Base-by-base conservation (phyloP, 495 filamentous ascomycete species). In the Hypoxylon subgilvum region DNA sequence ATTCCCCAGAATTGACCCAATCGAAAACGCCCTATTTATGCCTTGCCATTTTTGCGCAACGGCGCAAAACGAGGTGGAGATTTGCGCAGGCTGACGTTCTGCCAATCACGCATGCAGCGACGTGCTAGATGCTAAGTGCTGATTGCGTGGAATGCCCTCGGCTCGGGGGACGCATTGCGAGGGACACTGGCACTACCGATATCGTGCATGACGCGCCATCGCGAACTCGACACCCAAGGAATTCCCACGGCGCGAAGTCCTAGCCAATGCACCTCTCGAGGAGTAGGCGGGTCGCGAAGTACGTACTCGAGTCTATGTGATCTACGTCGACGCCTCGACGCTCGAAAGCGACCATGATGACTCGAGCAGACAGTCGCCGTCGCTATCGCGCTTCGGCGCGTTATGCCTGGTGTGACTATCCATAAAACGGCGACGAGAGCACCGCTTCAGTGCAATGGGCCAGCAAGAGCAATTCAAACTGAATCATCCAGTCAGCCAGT, bases 31-130 rank as follows among this genome's bases (percentile, higher is more conserved):
- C 39, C 23, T 63, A 66, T 61, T 66, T 69, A 69, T 65, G 42
- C 50, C 45, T 51, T 45, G 36, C 41, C 46, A 41, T 9, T 61
- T 69, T 63, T 69, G 66, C 66, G 66, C 66, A 38, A 57, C 27
- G 32, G 63, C 66, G 66, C 66, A 69, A 66, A 66, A 55, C 58
- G 45, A 61, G 43, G 47, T 58, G 66, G 66, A 61, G 66, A 46
- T 58, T 51, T 52, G 63, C 59, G 56, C 61, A 61, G 43, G 50
- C 56, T 60, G 51, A 61, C 49, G 40, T 16, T 56, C 56, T 59
- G 22, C 61, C 61, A 60, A 61, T 60, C 56, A 59, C 39, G 22
- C 14, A 36, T 61, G 55, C 56, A 62, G 58, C 39, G 53, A 40
- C 52, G 34, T 65, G 44, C 55, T 65, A 21, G 40, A 61, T 65